Evolutionary conservation across 164 flowering plant genomes (phyloP).

Genomic region (Sextonia rubra): DNA sequence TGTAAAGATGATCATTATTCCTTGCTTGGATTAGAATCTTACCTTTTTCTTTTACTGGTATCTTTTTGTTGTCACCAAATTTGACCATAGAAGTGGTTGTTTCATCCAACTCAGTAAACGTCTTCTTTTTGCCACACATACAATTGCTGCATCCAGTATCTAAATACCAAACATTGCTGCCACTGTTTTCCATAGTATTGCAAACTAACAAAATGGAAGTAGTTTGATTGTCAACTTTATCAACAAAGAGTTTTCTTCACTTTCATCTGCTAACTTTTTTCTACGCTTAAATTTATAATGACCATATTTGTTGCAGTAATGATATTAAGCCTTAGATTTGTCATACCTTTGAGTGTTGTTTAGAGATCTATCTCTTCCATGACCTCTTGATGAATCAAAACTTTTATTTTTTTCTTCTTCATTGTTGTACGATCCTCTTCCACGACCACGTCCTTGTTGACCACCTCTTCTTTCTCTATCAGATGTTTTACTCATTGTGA

Average conservation of each 20-base stretch:
- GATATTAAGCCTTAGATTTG: constrained; percentile 18
- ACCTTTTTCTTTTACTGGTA: constrained; percentile 4
- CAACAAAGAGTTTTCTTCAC: constrained; percentile 5
- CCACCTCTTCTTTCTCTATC: background rate
- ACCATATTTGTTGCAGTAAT: constrained; percentile 15
- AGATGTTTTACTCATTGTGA: background rate
- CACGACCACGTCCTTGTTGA: background rate
- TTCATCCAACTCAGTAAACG: constrained; percentile 22
- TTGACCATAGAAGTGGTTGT: constrained; percentile 1
- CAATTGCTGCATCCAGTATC: constrained; percentile 24
- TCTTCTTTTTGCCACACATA: constrained; percentile 22
- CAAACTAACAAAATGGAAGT: constrained; percentile 6
- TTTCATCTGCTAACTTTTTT: background rate
- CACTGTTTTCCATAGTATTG: background rate
- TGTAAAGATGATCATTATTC: background rate
- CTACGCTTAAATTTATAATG: constrained; percentile 10
- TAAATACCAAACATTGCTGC: constrained; percentile 12
- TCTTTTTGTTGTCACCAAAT: constrained; percentile 15
- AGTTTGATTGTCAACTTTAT: too few species aligned
- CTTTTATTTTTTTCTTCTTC: background rate
- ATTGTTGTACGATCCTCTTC: background rate
- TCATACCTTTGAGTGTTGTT: constrained; percentile 12
- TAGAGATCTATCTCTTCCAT: background rate
- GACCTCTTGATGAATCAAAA: background rate
- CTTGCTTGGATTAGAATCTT: background rate